phyloP scores from a whole-genome alignment of 2,329 filamentous ascomycete genomes.

The Fusarium sp. region DNA sequence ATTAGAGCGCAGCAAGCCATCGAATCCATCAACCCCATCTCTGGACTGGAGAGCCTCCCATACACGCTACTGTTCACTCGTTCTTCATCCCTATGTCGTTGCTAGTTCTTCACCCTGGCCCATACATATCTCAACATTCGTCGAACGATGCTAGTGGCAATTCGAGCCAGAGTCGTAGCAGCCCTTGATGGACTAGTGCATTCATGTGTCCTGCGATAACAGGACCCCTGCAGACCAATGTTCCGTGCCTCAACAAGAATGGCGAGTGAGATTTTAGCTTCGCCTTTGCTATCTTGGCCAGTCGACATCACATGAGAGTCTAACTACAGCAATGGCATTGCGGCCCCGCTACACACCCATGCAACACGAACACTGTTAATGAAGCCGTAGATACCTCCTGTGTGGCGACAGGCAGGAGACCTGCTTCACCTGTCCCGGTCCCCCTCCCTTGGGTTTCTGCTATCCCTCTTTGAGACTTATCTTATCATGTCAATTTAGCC shows the following conservation, averaged over 20 bases:
- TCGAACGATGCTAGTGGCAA: too few relatives aligned
- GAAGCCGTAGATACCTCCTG: neutral
- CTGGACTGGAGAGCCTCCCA: neutral
- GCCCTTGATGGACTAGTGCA: neutral
- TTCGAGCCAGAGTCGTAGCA: neutral
- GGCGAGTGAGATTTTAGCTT: neutral
- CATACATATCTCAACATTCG: neutral
- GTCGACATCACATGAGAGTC: neutral
- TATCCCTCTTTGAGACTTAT: neutral
- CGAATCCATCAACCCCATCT: neutral
- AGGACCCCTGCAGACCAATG: neutral
- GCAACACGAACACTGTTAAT: neutral
- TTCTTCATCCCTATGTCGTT: neutral
- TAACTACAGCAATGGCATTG: neutral
- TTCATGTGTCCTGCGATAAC: neutral
- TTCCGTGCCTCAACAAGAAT: neutral
- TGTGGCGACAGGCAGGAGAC: neutral
- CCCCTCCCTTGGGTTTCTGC: neutral
- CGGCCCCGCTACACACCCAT: too few relatives aligned
- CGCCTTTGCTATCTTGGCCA: neutral
- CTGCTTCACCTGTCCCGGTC: neutral
- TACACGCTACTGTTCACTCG: too few relatives aligned
- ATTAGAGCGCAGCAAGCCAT: neutral
- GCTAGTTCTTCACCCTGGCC: neutral
- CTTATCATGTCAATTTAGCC: neutral